Evolutionary conservation across 371 early-diverging fungal genomes (phyloP), one percentile per base, ranked within the genome.

Genomic region (Rhizopus delemar): DNA sequence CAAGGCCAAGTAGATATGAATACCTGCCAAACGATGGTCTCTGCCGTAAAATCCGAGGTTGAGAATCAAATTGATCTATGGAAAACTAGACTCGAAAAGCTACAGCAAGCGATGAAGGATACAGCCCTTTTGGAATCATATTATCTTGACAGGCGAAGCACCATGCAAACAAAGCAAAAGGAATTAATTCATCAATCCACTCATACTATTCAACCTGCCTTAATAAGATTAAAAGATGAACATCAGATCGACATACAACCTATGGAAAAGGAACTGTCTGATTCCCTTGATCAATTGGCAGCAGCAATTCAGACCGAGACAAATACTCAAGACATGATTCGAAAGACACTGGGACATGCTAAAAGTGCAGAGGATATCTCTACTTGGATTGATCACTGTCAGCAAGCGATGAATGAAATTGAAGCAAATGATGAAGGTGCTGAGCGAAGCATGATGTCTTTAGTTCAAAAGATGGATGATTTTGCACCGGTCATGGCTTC

Each of bases 381-480:
- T 7, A 31, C 57, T 2, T 80, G 80, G 80, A 49, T 77, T 13
- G 45, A 33, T 7, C 63, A 65, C 12, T 77, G 77, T 43, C 60
- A 66, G 9, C 38, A 51, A 34, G 77, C 77, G 3, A 63, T 71
- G 34, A 38, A 54, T 11, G 51, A 36, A 13, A 29, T 69, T 49
- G 15, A 60, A 60, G 36, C 46, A 34, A 16, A 59, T 51, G 22
- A 56, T 46, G 38, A 45, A 8, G 13, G 36, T 65, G n/a, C 32
- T 56, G 33, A 36, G 15, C 61, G 56, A 33, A 65, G 63, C n/a
- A 46, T 57, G 45, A 69, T 75, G 16, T 56, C 63, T n/a, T 49
- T 78, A 28, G 54, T 59, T 29, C 66, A 66, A 31, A 74, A 70
- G 16, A 55, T 77, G 41, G 49, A 5, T 4, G 63, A 66, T 16